Base-by-base conservation (phyloP, 2,329 filamentous ascomycete species). In the Raffaelea deltoideospora region DNA sequence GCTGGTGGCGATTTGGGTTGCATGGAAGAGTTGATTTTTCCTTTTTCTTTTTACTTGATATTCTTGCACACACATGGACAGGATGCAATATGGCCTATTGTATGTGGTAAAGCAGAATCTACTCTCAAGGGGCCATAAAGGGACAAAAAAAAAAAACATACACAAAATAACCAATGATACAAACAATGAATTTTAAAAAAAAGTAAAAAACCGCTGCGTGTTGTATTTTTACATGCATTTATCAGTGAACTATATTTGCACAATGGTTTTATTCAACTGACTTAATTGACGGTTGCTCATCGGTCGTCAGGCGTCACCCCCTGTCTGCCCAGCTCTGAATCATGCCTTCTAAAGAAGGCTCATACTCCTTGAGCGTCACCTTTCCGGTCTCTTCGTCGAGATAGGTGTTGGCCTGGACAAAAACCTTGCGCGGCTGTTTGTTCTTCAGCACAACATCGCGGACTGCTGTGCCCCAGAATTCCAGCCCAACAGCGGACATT, bases 401-500 rank as follows among this genome's bases (percentile, higher is more conserved):
- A 39, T 77, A 69, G 0, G 88, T 95, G 57, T 93, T 96, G 41
- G 84, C 85, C 63, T 95, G 87, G 37, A 95, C 85, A 61, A 93
- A 95, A 31, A 95, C 79, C 64, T 87, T 87, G 41, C 81, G 64
- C n/a, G 82, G 81, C 58, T 82, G 79, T 61, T 84, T 84, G 57
- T 83, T 81, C 48, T 68, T 65, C 30, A 88, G 58, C 19, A 88
- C 81, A 41, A 82, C 70, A 33, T 80, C 73, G 39, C 88, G 69
- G 20, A 95, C 73, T 59, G 79, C 79, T 45, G 72, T 75, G 38
- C 79, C 85, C 72, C 84, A 95, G 63, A 83, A 95, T 28, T 83
- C 78, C 36, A 75, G 60, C 40, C 81, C 81, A 18, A 95, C 87
- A 19, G 69, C 64, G 8, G 87, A 93, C 67, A 94, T 87, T 29